phyloP scores from a whole-genome alignment of 1,284 basidiomycete species.

The Sparassis latifolia region DNA sequence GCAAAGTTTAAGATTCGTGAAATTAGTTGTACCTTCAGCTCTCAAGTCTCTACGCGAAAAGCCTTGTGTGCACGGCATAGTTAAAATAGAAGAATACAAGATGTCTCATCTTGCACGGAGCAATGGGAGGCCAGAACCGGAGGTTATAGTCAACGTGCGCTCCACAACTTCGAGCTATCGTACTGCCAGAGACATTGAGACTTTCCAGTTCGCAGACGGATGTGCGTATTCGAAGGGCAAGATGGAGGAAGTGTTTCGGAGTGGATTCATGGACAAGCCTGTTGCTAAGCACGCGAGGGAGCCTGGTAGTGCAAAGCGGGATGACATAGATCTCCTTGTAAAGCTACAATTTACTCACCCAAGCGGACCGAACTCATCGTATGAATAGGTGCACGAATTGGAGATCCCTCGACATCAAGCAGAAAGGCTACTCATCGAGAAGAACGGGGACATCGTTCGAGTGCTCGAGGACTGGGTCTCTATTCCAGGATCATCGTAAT shows the following conservation, averaged over 20 bases:
- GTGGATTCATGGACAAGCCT: constrained; percentile 49
- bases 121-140: constrained; percentile 55
- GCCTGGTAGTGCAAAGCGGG: constrained; percentile 37
- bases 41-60: too few relatives aligned
- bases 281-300: constrained; percentile 37
- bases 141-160: constrained; percentile 63
- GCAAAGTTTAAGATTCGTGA: too few relatives aligned
- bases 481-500: too few relatives aligned
- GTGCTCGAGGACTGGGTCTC: constrained; percentile 23
- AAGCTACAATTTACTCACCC: constrained; percentile 15
- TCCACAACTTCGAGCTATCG: not conserved
- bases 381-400: constrained; percentile 51
- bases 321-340: constrained; percentile 62
- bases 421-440: constrained; percentile 46
- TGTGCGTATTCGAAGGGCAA: constrained; percentile 60
- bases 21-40: too few relatives aligned
- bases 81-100: too few relatives aligned
- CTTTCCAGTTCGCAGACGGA: constrained; percentile 52
- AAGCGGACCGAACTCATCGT: not conserved
- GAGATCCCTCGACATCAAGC: constrained; percentile 54
- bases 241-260: constrained; percentile 58
- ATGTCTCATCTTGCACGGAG: constrained; percentile 13
- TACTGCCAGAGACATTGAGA: not conserved
- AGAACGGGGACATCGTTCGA: constrained; percentile 28
- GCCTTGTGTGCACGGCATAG: too few relatives aligned